Conservation (phyloP, 768 basidiomycete species). For the Agaricus blazei region DNA sequence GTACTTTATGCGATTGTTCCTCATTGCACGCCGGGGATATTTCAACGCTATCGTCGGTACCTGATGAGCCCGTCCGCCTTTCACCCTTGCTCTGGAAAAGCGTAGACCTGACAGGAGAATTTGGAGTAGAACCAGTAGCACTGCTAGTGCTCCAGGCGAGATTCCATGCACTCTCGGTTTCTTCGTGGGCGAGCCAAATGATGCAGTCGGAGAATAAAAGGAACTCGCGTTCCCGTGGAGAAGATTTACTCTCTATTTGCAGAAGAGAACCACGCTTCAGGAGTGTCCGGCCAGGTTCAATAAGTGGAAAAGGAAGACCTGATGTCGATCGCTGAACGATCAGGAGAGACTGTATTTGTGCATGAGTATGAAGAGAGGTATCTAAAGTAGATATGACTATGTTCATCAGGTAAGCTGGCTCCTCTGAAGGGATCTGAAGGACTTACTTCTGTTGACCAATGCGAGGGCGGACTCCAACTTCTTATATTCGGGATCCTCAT, state of each 20-base stretch:
- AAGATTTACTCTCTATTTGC: slow-evolving; percentile 48
- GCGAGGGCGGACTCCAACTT: slow-evolving; percentile 55
- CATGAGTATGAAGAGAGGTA: slow-evolving; percentile 72
- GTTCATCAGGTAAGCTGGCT: neutral
- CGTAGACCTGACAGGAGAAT: slow-evolving; percentile 12
- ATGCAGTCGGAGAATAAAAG: slow-evolving; percentile 81
- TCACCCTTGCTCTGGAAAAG: slow-evolving; percentile 57
- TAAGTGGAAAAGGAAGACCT: slow-evolving; percentile 72
- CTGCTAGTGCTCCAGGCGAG: slow-evolving; percentile 29
- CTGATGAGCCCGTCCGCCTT: slow-evolving; percentile 29
- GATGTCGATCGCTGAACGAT: slow-evolving; percentile 75
- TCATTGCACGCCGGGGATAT: neutral
- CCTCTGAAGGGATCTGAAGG: slow-evolving; percentile 13
- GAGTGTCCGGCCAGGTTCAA: slow-evolving; percentile 76
- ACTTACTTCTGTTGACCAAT: slow-evolving; percentile 71
- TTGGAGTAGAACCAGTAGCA: slow-evolving; percentile 17
- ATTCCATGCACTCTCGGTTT: slow-evolving; percentile 18
- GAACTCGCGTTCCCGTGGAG: slow-evolving; percentile 60
- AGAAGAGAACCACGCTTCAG: slow-evolving; percentile 62
- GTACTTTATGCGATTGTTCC: slow-evolving; percentile 18
- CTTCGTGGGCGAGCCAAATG: slow-evolving; percentile 66
- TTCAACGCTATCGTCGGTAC: neutral
- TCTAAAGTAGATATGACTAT: slow-evolving; percentile 76
- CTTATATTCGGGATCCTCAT: slow-evolving; percentile 61
- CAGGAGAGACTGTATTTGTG: slow-evolving; percentile 69